Base-by-base conservation (phyloP, 768 basidiomycete species). In the Boletus rubropictus region DNA sequence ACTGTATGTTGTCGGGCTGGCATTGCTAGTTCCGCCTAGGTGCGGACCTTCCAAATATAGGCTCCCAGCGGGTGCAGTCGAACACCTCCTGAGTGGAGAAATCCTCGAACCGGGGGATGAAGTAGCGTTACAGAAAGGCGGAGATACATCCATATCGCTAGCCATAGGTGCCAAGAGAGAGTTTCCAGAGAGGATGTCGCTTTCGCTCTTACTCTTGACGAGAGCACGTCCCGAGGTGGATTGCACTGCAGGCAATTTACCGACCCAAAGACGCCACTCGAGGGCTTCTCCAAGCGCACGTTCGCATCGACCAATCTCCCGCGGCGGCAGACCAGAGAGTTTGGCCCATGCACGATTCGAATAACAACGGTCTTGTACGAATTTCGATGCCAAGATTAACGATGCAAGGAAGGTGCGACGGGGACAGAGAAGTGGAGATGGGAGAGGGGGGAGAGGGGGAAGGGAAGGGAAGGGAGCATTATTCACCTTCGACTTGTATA, bases 331-430 rank as follows among this genome's bases (percentile, higher is more conserved):
- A 15, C 92, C 91, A n/a, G 87, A 88, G 6, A 97, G 77, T 59
- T 93, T 92, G 1, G 89, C 87, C 94, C 94, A 96, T 15, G 93
- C 92, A 22, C 82, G 80, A 63, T 96, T 95, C 12, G 89, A 92
- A 58, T 94, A 96, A 35, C 88, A 90, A 42, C 89, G 84, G 59
- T 97, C 93, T 69, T 94, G 91, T 51, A 87, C 81, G 62, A 94
- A 94, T 58, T 97, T 97, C 14, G 87, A 86, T 0, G 93, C 94
- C 42, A 91, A 74, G 46, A 97, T 90, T 34, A 97, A 72, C 0
- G 89, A 82, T 0, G 90, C 90, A 8, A 96, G 74, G 67, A 97
- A 96, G 0, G 90, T 80, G 21, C 93, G 79, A 22, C 93, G 80
- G 2, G 93, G 90, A 59, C 93, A 95, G 34, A 90, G 75, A 22